Conservation (phyloP, 768 basidiomycete species). For the Asterophora lycoperdoides region DNA sequence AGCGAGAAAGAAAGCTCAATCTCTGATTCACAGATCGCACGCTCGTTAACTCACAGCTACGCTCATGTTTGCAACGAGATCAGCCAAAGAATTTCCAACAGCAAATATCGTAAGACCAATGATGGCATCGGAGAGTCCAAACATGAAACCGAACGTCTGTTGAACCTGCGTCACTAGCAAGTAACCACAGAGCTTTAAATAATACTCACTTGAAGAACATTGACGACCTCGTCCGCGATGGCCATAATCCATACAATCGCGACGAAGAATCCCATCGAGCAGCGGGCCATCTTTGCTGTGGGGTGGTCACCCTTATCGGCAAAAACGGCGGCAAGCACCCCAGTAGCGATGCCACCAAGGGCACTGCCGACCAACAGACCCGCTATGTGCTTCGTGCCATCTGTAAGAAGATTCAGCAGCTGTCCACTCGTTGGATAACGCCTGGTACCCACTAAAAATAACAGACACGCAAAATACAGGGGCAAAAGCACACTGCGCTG, state of each 20-base stretch:
- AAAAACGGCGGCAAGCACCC: conserved; percentile 54
- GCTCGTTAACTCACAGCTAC: conserved; percentile 65
- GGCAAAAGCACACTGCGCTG: conserved; percentile 76
- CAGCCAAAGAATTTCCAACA: conserved; percentile 92
- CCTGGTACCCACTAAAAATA: conserved; percentile 63
- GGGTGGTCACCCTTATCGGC: conserved; percentile 55
- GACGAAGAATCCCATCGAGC: conserved; percentile 87
- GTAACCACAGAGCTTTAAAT: not conserved
- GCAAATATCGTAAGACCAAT: conserved; percentile 97
- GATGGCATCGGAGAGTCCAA: conserved; percentile 95
- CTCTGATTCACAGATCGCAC: not conserved
- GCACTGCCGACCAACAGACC: conserved; percentile 54
- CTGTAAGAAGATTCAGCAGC: conserved; percentile 28
- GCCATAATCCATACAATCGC: conserved; percentile 98
- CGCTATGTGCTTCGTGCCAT: conserved; percentile 36
- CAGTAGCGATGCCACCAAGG: conserved; percentile 50
- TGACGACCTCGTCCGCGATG: conserved; percentile 93
- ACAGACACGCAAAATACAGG: conserved; percentile 74
- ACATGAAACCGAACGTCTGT: conserved; percentile 88
- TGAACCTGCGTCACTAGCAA: conserved; percentile 7
- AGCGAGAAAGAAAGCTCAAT: not conserved
- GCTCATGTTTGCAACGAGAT: conserved; percentile 95
- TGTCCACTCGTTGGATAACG: not conserved
- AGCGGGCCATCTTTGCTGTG: conserved; percentile 62
- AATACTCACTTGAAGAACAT: conserved; percentile 70